phyloP scores from a whole-genome alignment of 163 green algal genomes.

The Chlorella variabilis region DNA sequence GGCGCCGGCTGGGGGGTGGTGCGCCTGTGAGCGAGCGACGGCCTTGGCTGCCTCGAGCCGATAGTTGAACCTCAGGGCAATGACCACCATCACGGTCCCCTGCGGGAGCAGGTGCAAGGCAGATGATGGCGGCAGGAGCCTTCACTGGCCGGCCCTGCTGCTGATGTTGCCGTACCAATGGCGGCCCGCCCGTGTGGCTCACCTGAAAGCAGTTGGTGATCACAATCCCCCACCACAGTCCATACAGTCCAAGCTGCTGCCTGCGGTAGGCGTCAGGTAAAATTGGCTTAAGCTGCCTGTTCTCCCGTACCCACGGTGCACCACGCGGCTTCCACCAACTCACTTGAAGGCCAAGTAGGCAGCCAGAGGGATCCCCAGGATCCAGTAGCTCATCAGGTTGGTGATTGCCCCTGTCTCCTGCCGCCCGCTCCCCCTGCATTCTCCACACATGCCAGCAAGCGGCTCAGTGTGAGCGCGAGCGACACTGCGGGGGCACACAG shows the following conservation, averaged over 20 bases:
- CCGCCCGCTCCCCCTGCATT: constrained; percentile 12
- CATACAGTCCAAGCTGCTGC: constrained; percentile 11
- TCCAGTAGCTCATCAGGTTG: constrained; percentile 40
- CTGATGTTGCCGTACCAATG: too few species aligned
- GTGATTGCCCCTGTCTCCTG: constrained; percentile 22
- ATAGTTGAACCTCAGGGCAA: constrained; percentile 28
- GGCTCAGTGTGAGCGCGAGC: neutral
- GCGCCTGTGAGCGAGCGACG: neutral
- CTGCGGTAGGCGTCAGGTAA: neutral
- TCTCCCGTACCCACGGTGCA: too few species aligned
- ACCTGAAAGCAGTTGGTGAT: constrained; percentile 26
- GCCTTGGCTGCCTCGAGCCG: neutral
- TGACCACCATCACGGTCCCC: constrained; percentile 17
- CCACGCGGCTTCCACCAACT: neutral
- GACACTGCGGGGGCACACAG: too few species aligned
- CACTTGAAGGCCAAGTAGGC: constrained; percentile 27
- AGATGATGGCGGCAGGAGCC: too few species aligned
- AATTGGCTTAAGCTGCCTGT: too few species aligned
- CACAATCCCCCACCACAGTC: constrained; percentile 34
- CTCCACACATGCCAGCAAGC: neutral
- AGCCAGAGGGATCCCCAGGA: constrained; percentile 7
- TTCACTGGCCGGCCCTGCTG: too few species aligned
- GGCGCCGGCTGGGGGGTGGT: too few species aligned
- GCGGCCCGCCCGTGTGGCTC: too few species aligned
- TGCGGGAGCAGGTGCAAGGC: neutral